A percentile compares a stretch with the other conserved stretches of the same genome.
Evolutionary conservation across 1,284 basidiomycete species (phyloP).

Genomic region (Ceratobasidium sp.): DNA sequence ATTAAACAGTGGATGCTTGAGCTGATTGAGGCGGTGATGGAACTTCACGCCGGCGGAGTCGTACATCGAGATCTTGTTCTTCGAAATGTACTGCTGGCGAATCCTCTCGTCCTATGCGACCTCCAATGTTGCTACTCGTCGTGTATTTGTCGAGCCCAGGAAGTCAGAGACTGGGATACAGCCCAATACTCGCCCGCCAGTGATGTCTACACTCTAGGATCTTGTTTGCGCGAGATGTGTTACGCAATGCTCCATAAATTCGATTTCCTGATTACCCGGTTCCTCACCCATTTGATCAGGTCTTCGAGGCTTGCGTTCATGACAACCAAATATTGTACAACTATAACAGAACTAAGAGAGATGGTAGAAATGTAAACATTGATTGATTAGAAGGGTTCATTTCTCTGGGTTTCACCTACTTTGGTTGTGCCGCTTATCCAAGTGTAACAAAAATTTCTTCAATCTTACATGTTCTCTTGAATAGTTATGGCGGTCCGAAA

Average conservation of each 20-base stretch:
- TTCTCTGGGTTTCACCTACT: too few species aligned
- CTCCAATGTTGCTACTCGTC: not conserved
- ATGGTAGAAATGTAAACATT: too few species aligned
- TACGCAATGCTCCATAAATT: not conserved
- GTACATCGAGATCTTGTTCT: not conserved
- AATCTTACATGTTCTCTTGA: too few species aligned
- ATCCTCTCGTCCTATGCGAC: not conserved
- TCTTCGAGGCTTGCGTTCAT: not conserved
- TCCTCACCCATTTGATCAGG: not conserved
- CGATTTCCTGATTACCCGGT: not conserved
- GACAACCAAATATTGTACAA: too few species aligned
- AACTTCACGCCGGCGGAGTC: not conserved
- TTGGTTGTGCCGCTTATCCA: too few species aligned
- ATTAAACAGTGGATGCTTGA: slow-evolving; percentile 4
- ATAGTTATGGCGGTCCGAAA: too few species aligned
- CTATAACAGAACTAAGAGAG: too few species aligned
- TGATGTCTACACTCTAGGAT: not conserved
- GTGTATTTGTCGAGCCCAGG: not conserved
- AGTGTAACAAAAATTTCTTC: too few species aligned
- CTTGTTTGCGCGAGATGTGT: slow-evolving; percentile 1
- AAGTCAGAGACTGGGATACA: not conserved
- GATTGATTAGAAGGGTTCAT: too few species aligned
- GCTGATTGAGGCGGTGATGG: not conserved
- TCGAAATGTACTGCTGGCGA: not conserved
- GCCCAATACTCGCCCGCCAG: not conserved